Conservation (phyloP, 2,329 filamentous ascomycete species). For the Colletotrichum sansevieriae region DNA sequence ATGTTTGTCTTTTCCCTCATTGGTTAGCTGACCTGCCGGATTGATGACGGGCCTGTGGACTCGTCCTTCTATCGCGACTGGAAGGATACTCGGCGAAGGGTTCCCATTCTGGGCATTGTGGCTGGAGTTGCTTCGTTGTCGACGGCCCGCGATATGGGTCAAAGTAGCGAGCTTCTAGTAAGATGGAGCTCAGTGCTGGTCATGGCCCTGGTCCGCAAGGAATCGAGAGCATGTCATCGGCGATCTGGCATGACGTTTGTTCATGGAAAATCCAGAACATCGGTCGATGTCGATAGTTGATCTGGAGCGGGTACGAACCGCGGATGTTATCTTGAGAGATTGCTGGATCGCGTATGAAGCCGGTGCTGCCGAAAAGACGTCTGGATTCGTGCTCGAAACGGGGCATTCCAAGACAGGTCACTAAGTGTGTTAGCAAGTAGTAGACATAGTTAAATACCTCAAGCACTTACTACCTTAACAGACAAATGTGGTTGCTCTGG, state of each 20-base stretch:
- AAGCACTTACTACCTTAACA: neutral
- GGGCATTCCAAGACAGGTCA: neutral
- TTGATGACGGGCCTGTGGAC: neutral
- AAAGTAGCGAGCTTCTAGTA: neutral
- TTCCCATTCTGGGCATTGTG: neutral
- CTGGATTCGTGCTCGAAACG: constrained; percentile 1
- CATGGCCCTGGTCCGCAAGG: constrained; percentile 11
- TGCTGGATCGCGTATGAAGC: neutral
- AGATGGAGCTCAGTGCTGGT: constrained; percentile 3
- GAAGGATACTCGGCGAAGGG: neutral
- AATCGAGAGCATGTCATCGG: constrained; percentile 26
- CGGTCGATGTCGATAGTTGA: neutral
- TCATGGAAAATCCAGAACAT: neutral
- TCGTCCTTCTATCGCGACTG: neutral
- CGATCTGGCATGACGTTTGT: constrained; percentile 25
- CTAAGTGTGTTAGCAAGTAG: neutral
- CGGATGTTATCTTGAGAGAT: neutral
- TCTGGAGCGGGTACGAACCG: neutral
- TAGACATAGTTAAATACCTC: too few relatives aligned
- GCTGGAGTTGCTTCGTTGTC: constrained; percentile 19
- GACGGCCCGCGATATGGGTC: constrained; percentile 21
- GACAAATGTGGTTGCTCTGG: neutral
- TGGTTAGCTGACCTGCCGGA: neutral
- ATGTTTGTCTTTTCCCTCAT: constrained; percentile 4
- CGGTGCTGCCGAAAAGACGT: neutral